Conservation (phyloP, 805 yeast genomes). For the Ogataea pignaliae region DNA sequence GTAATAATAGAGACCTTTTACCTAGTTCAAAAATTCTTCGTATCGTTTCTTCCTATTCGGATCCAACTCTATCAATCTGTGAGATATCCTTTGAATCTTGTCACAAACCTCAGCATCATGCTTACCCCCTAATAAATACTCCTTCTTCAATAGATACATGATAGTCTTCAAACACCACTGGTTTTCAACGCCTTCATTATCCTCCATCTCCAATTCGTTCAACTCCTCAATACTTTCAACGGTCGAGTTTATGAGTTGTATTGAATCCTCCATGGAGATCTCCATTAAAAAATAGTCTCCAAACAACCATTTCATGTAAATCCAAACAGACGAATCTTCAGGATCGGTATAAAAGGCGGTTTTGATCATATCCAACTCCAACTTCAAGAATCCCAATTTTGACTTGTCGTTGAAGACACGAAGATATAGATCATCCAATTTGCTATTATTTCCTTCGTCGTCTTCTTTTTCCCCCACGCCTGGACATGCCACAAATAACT, state of each 20-base stretch:
- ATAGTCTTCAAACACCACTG: constrained; percentile 69
- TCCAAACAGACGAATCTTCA: constrained; percentile 92
- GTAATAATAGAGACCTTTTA: no score
- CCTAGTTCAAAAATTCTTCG: constrained; percentile 25
- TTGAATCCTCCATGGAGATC: constrained; percentile 22
- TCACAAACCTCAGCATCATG: constrained; percentile 12
- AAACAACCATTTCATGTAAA: constrained; percentile 77
- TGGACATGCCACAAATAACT: constrained; percentile 34
- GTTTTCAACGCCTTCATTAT: constrained; percentile 51
- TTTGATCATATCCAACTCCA: constrained; percentile 65
- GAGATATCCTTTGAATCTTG: constrained; percentile 32
- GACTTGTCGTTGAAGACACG: constrained; percentile 12
- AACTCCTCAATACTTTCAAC: constrained; percentile 52
- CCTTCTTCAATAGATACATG: constrained; percentile 42
- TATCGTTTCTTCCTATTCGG: constrained; percentile 65
- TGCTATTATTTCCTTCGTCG: no score
- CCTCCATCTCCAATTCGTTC: constrained; percentile 68
- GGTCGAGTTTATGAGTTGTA: constrained; percentile 40
- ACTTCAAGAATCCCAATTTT: constrained; percentile 32
- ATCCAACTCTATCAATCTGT: constrained; percentile 48
- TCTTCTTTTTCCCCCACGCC: constrained; percentile 2
- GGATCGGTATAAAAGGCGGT: constrained; percentile 92
- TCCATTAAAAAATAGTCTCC: constrained; percentile 38
- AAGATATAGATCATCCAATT: constrained; percentile 11
- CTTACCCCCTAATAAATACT: constrained; percentile 6